Evolutionary conservation across 371 early-diverging fungal genomes (phyloP).

Genomic region (Mortierella sp.): DNA sequence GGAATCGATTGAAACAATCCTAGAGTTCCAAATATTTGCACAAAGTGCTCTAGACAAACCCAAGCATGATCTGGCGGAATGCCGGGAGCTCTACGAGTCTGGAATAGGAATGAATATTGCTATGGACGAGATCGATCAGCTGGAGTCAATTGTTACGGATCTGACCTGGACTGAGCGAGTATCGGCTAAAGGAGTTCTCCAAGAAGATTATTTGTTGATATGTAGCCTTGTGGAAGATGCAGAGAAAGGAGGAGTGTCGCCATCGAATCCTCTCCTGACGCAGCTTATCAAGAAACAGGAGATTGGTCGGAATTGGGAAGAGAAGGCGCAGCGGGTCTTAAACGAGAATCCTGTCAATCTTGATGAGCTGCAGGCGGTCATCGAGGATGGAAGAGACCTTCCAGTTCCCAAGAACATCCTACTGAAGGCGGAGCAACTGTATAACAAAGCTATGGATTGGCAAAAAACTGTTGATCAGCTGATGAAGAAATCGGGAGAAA

Average conservation of each 20-base stretch:
- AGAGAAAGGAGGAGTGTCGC: conserved; percentile 45
- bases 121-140: conserved; percentile 53
- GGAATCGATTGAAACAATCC: conserved; percentile 51
- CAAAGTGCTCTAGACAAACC: conserved; percentile 43
- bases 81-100: conserved; percentile 49
- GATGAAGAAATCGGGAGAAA: conserved; percentile 22
- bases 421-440: conserved; percentile 46
- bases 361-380: conserved; percentile 37
- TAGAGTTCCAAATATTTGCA: conserved; percentile 50
- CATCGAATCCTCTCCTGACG: conserved; percentile 37
- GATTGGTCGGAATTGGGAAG: conserved; percentile 35
- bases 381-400: conserved; percentile 37
- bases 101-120: conserved; percentile 49
- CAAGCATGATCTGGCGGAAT: conserved; percentile 37
- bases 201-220: conserved; percentile 45
- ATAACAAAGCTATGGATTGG: conserved; percentile 46
- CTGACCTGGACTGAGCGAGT: conserved; percentile 48
- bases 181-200: conserved; percentile 32
- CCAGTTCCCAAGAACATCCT: conserved; percentile 39
- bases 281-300: conserved; percentile 34
- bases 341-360: conserved; percentile 35
- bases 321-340: conserved; percentile 24
- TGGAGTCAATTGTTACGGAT: conserved; percentile 54
- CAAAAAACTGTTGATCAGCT: conserved; percentile 32
- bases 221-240: conserved; percentile 50